Base-by-base conservation (phyloP, 352 stramenopile genomes). In the Phytopythium kandeliae region DNA sequence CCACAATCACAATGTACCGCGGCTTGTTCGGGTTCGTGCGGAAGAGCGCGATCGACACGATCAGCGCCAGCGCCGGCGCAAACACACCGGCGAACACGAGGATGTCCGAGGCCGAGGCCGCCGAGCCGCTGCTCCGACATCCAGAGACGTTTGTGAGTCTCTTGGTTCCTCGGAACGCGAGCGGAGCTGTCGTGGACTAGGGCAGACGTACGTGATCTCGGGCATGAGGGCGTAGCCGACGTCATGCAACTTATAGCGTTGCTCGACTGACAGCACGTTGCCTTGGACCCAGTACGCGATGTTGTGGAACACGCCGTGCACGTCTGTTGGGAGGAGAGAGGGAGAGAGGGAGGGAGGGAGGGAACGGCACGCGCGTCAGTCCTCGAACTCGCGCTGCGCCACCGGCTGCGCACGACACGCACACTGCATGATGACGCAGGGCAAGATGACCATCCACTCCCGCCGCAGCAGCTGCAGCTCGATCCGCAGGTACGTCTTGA, bases 221-320 rank as follows among this genome's bases (percentile, higher is more conserved):
- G 68, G 56, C 66, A 94, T 81, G 53, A 92, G 64, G 45, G 71
- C 54, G 38, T 80, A 94, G 40, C 84, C 84, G n/a, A 89, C 48
- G 51, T 94, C 84, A 52, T 91, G 67, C 16, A 94, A 71, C 43
- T 65, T 68, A 42, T 83, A 82, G 49, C 84, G 81, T 69, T 94
- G 84, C 55, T 77, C 67, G 2, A 60, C 45, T 22, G 78, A 71
- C 10, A 93, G 63, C 51, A 86, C 72, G 51, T 84, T 47, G 25
- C 48, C 75, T 55, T 94, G 84, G 48, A 94, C 77, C 66, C 78
- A 94, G 69, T 94, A 94, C 36, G 84, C 84, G 40, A 87, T 34
- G 67, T 94, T 94, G 66, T 94, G 84, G 66, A 92, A 92, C 51
- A 94, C 62, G 37, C 60, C 76, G 60, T 92, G 81, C 50, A 81